phyloP scores from a whole-genome alignment of 2,329 filamentous ascomycete genomes.

The Colletotrichum lindemuthianum region DNA sequence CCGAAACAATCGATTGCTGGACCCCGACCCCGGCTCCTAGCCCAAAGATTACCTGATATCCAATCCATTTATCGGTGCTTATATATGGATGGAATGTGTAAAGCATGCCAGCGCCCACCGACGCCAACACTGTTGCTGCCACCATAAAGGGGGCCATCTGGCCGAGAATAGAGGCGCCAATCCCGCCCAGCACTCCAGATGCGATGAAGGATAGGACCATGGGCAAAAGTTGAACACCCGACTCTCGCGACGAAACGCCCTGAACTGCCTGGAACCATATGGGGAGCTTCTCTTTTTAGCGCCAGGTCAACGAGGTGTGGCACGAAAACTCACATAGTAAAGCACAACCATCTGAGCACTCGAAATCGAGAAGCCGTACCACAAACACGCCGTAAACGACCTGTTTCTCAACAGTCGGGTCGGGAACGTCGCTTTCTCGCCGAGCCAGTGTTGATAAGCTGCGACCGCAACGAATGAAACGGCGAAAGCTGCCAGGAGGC shows the following conservation, averaged over 20 bases:
- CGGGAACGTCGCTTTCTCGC: conserved; percentile 16
- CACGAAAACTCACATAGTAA: conserved; percentile 11
- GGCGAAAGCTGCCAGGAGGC: conserved; percentile 6
- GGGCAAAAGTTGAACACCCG: conserved; percentile 52
- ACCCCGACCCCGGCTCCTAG: conserved; percentile 12
- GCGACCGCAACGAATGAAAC: conserved; percentile 8
- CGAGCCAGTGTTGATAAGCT: conserved; percentile 9
- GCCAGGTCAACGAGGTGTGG: neutral
- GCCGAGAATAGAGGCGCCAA: conserved; percentile 16
- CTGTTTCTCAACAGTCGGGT: conserved; percentile 3
- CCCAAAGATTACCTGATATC: conserved; percentile 28
- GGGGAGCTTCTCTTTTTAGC: conserved; percentile 42
- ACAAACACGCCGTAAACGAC: conserved; percentile 12
- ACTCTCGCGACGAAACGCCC: conserved; percentile 50
- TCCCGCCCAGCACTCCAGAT: conserved; percentile 4
- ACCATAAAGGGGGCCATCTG: conserved; percentile 24
- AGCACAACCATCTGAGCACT: conserved; percentile 20
- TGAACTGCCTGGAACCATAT: conserved; percentile 59
- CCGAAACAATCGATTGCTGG: conserved; percentile 16
- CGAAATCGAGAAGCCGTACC: conserved; percentile 9
- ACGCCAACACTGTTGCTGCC: conserved; percentile 12
- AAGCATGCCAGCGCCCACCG: conserved; percentile 15
- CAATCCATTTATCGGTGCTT: conserved; percentile 21
- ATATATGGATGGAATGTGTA: conserved; percentile 16
- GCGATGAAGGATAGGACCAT: conserved; percentile 44